phyloP scores from a whole-genome alignment of 768 basidiomycete genomes.

The Collybiopsis confluens region DNA sequence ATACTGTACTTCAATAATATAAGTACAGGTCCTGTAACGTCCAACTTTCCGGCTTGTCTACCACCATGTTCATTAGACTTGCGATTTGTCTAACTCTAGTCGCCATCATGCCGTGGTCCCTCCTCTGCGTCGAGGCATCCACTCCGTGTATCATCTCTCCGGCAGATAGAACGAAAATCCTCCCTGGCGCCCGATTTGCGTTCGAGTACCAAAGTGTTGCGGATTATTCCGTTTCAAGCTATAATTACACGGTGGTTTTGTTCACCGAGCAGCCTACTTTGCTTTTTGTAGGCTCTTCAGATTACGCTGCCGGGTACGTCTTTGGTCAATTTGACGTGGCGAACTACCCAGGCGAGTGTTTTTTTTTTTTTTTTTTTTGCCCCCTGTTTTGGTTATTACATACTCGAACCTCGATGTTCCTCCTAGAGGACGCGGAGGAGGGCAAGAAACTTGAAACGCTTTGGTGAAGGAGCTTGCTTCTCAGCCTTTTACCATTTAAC shows the following conservation, averaged over 20 bases:
- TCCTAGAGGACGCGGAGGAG: too few relatives aligned
- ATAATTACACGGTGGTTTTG: slow-evolving; percentile 26
- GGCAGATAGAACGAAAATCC: slow-evolving; percentile 19
- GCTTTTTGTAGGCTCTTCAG: slow-evolving; percentile 9
- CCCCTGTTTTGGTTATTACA: too few relatives aligned
- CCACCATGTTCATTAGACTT: too few relatives aligned
- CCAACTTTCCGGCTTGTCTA: too few relatives aligned
- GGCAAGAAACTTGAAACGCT: too few relatives aligned
- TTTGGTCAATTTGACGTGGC: slow-evolving; percentile 27
- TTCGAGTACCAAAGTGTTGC: slow-evolving; percentile 25
- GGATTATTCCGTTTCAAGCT: slow-evolving; percentile 31
- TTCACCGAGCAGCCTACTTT: slow-evolving; percentile 16
- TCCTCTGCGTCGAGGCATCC: slow-evolving; percentile 7
- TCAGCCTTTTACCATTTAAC: too few relatives aligned
- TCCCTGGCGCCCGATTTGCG: slow-evolving; percentile 24
- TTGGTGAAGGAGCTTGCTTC: too few relatives aligned
- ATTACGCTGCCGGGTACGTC: slow-evolving; percentile 24
- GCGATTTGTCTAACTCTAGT: not conserved
- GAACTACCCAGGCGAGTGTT: slow-evolving; percentile 27
- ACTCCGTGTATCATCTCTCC: slow-evolving; percentile 17
- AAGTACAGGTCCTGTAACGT: too few relatives aligned
- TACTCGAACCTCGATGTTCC: too few relatives aligned
- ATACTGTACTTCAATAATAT: too few relatives aligned
- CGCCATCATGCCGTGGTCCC: not conserved
- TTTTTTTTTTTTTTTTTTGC: not conserved